phyloP scores from a whole-genome alignment of 345 rosid genomes.

The Salix udensis region DNA sequence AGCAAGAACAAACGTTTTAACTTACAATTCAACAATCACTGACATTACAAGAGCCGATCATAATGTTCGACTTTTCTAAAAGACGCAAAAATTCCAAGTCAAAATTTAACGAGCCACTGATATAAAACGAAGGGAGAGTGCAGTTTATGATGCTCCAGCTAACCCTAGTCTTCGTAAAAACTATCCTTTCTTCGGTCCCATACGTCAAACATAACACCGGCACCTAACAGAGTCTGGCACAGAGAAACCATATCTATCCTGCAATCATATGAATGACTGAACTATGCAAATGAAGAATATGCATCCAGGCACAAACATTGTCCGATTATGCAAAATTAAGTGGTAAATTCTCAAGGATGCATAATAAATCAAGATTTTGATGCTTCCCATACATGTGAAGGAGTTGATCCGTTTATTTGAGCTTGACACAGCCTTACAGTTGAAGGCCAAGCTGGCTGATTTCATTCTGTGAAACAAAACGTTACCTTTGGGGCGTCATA shows the following conservation, averaged over 20 bases:
- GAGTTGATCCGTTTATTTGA: neutral
- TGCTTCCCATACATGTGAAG: neutral
- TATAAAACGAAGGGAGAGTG: neutral
- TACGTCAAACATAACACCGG: neutral
- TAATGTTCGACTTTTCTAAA: neutral
- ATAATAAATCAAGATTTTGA: neutral
- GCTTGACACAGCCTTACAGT: neutral
- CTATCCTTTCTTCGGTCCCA: neutral
- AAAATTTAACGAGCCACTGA: neutral
- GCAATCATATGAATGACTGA: neutral
- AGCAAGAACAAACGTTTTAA: neutral
- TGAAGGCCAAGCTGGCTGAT: neutral
- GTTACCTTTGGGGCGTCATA: neutral
- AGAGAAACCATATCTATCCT: neutral
- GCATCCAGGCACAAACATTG: neutral
- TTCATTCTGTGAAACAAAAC: neutral
- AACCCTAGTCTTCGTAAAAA: neutral
- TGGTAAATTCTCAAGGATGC: neutral
- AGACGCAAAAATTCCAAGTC: neutral
- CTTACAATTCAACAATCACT: neutral
- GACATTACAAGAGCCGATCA: neutral
- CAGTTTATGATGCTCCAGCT: neutral
- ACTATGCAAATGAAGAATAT: neutral
- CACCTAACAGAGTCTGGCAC: neutral
- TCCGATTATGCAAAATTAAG: neutral